Conservation (phyloP, 2,329 filamentous ascomycete species). For the Karstenula rhodostoma region DNA sequence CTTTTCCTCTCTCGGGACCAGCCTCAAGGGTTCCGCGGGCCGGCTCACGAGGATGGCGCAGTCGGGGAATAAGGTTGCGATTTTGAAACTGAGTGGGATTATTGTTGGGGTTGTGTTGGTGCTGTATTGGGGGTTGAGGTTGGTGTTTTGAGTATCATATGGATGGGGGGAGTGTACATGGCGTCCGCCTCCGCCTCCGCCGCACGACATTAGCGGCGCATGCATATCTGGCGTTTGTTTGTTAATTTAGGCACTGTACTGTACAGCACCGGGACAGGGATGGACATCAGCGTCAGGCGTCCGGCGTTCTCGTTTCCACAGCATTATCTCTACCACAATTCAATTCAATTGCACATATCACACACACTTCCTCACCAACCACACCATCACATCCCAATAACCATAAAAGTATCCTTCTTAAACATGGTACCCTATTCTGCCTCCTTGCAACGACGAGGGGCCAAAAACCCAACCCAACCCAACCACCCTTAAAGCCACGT, state of each 20-base stretch:
- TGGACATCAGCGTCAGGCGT: not conserved
- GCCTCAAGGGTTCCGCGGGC: slow-evolving; percentile 82
- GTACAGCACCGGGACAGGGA: not conserved
- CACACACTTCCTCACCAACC: no score
- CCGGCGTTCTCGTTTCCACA: not conserved
- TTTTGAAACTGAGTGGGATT: slow-evolving; percentile 88
- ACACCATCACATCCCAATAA: no score
- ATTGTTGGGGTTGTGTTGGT: slow-evolving; percentile 76
- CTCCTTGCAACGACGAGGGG: no score
- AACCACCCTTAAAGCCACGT: not conserved
- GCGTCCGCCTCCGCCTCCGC: no score
- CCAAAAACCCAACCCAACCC: no score
- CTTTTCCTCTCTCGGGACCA: slow-evolving; percentile 85
- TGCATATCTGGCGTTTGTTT: slow-evolving; percentile 4
- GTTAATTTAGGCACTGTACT: not conserved
- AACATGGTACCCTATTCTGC: no score
- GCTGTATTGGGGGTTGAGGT: slow-evolving; percentile 72
- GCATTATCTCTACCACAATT: not conserved
- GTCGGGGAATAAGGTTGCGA: slow-evolving; percentile 87
- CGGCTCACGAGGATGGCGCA: slow-evolving; percentile 90
- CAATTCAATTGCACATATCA: not conserved
- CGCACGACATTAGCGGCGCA: not conserved
- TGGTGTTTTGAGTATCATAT: slow-evolving; percentile 35
- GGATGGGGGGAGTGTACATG: no score
- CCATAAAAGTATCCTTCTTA: no score